A percentile compares a stretch with the other conserved stretches of the same genome.
These are phyloP conservation scores for Senna siamea DNA, from an alignment of 306 rosid genomes.

Conservation along the genomic window DNA sequence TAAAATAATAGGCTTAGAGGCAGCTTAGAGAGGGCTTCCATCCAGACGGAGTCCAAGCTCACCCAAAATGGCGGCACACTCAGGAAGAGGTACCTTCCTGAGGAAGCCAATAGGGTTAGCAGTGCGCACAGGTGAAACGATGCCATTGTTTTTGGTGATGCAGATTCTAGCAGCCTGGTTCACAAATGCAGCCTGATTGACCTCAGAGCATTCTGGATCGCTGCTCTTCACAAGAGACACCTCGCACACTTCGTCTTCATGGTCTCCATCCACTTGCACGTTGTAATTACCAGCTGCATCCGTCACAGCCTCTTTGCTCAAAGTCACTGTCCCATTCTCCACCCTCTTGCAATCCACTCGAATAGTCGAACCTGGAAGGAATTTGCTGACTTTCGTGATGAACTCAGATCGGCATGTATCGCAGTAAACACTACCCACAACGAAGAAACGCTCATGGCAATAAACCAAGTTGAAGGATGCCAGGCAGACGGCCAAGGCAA, in stretches of 20 bases:
- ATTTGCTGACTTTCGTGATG: conserved; percentile 49
- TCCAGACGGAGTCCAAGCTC: conserved; percentile 54
- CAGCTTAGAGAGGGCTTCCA: no score
- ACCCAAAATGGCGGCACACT: conserved; percentile 50
- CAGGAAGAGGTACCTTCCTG: conserved; percentile 39
- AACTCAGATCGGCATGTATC: conserved; percentile 83
- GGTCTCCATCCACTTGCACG: conserved; percentile 65
- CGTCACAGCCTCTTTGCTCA: conserved; percentile 50
- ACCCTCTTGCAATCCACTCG: conserved; percentile 56
- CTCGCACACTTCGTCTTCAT: conserved; percentile 68
- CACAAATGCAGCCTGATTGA: conserved; percentile 8
- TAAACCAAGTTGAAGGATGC: conserved; percentile 42
- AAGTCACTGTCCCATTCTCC: conserved; percentile 43
- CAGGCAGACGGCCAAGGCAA: conserved; percentile 63
- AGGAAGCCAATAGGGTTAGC: conserved; percentile 88
- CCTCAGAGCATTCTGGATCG: conserved; percentile 49
- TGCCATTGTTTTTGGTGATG: conserved; percentile 70
- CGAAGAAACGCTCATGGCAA: conserved; percentile 17
- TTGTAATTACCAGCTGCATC: conserved; percentile 48
- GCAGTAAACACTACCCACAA: conserved; percentile 74
- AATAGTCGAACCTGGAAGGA: conserved; percentile 60
- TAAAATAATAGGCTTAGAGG: no score
- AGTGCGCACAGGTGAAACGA: conserved; percentile 43
- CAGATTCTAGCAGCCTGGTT: conserved; percentile 57
- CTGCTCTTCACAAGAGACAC: conserved; percentile 54